Conservation (phyloP, 75 land plant species). For the Pinus taeda region DNA sequence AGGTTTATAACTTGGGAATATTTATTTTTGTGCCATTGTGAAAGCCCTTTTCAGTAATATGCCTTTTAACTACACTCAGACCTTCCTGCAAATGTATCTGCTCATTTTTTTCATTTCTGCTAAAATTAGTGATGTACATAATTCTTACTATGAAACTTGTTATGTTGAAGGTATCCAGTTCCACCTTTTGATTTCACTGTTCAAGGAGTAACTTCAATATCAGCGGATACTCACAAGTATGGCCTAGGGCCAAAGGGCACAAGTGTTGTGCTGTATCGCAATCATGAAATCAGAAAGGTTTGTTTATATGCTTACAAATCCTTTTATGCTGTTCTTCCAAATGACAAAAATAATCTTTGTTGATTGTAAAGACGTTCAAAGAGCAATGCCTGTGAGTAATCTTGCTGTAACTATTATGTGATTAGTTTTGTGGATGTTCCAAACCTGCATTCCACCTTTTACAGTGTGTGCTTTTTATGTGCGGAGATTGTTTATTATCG, state of each 20-base stretch:
- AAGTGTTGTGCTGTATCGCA: conserved; percentile 89
- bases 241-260: conserved; percentile 98
- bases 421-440: not conserved
- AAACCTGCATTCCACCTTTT: not conserved
- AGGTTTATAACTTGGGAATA: not conserved
- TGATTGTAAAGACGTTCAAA: not conserved
- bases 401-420: not conserved
- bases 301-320: not conserved
- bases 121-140: not conserved
- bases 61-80: not conserved
- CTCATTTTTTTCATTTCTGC: not conserved
- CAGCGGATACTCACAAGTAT: conserved; percentile 96
- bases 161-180: conserved; percentile 71
- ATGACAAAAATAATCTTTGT: not conserved
- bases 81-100: not conserved
- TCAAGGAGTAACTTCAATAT: conserved; percentile 91
- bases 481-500: not conserved
- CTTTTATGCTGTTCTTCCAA: not conserved
- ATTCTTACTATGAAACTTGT: conserved; percentile 9
- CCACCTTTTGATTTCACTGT: conserved; percentile 96
- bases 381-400: not conserved
- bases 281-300: conserved; percentile 93
- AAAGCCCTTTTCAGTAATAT: not conserved
- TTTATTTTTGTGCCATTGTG: not conserved
- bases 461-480: not conserved